Percentiles rank a stretch among this genome's conserved stretches.
phyloP scores from a whole-genome alignment of 192 early-diverging fungal genomes.

The Coemansia sp. region DNA sequence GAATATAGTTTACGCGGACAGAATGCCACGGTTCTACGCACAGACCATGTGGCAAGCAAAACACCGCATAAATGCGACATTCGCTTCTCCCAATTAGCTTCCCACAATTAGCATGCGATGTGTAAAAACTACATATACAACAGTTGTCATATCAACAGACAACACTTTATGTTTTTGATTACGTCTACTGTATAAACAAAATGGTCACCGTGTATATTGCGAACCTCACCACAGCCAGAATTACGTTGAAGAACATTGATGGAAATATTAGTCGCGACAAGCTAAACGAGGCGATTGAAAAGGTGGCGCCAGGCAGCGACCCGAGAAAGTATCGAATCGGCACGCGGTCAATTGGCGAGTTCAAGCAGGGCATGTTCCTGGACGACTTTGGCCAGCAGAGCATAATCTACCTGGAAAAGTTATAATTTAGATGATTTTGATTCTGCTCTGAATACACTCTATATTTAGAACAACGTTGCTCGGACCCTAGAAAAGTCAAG shows the following conservation, averaged over 20 bases:
- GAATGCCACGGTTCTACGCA: neutral
- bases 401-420: constrained; percentile 20
- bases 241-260: neutral
- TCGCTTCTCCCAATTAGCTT: neutral
- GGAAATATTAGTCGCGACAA: constrained; percentile 1
- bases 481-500: too few species aligned
- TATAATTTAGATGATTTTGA: neutral
- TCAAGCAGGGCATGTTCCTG: constrained; percentile 10
- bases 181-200: neutral
- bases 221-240: constrained; percentile 9
- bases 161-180: neutral
- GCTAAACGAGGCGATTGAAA: neutral
- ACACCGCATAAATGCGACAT: neutral
- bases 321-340: constrained; percentile 13
- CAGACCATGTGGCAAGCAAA: neutral
- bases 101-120: neutral
- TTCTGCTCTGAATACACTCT: too few species aligned
- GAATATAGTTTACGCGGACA: constrained; percentile 8
- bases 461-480: too few species aligned
- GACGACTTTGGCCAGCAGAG: constrained; percentile 15
- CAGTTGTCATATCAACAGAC: neutral
- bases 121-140: neutral
- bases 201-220: constrained; percentile 7
- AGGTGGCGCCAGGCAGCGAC: neutral
- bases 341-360: constrained; percentile 16